A percentile compares a stretch with the other conserved stretches of the same genome.
These are phyloP conservation scores for Chaetomiaceae sp. DNA, from an alignment of 2,329 filamentous ascomycete genomes.

Conservation along the genomic window DNA sequence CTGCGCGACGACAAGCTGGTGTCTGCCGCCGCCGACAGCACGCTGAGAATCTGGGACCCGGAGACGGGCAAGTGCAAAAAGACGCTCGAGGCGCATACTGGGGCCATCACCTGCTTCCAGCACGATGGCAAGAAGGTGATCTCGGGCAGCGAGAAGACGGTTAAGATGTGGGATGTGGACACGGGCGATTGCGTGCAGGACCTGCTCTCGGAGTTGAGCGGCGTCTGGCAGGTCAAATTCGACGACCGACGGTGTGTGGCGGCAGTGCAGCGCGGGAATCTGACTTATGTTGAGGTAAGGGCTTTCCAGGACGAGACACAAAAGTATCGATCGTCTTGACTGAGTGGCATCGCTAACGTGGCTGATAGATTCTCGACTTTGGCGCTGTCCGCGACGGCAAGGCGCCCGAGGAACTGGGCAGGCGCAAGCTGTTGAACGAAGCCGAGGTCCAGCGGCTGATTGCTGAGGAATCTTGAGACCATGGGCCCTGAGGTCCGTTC, in stretches of 20 bases:
- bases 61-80: constrained; percentile 87
- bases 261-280: constrained; percentile 83
- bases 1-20: constrained; percentile 85
- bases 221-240: constrained; percentile 99
- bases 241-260: constrained; percentile 93
- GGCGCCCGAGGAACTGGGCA: constrained; percentile 69
- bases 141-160: constrained; percentile 86
- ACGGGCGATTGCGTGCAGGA: constrained; percentile 91
- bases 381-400: constrained; percentile 87
- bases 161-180: constrained; percentile 98
- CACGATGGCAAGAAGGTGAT: constrained; percentile 97
- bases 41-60: constrained; percentile 93
- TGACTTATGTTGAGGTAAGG: constrained; percentile 93
- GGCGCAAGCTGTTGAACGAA: constrained; percentile 65
- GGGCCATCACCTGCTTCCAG: constrained; percentile 97
- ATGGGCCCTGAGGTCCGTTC: too few relatives aligned
- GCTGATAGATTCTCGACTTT: constrained; percentile 83
- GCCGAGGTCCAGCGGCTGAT: constrained; percentile 48
- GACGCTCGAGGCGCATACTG: constrained; percentile 87
- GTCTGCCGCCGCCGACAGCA: constrained; percentile 92
- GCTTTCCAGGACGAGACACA: not conserved
- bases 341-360: too few relatives aligned
- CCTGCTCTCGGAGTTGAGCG: constrained; percentile 83
- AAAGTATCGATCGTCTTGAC: not conserved
- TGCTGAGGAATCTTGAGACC: constrained; percentile 38